Evolutionary conservation across 1,284 basidiomycete genomes (phyloP), one percentile per base, ranked within the genome.

Genomic region (Mycosarcoma mackinlayi): DNA sequence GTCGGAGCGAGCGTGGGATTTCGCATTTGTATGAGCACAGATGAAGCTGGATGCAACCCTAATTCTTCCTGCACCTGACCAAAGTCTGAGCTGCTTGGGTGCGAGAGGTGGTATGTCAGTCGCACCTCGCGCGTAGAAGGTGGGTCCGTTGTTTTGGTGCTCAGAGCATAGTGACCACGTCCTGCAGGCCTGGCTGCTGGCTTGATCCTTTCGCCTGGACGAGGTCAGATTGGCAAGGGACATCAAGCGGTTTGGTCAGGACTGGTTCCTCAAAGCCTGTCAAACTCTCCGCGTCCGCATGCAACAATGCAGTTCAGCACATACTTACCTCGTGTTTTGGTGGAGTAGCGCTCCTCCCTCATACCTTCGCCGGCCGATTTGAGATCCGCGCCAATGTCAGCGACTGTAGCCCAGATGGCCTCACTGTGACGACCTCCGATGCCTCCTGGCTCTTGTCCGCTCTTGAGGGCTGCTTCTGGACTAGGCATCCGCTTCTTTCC

Each of bases 401-500:
- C 71, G n/a, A 76, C 46, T 11, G 54, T 58, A 3, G 71, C 67
- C 75, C 75, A 76, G 51, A 75, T 72, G 16, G 75, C 64, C 40
- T 76, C 75, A 34, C 55, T 63, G 31, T 71, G 52, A 21, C 70
- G 68, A 6, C 75, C 75, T 3, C 72, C 73, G 18, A 76, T 75
- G 4, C 75, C 75, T 2, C 73, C 73, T 3, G 73, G 73, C 30
- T 71, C 57, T 21, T 65, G 46, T 8, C 73, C 75, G 16, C 24
- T 24, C 23, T 57, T 53, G n/a, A 76, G 34, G 9, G 72, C 72
- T 4, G 59, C 70, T 37, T 68, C 64, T 3, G 73, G 68, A 21
- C 69, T 73, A 0, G 74, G 74, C 62, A 76, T 49, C 5, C 75
- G 46, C 59, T 76, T 76, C 51, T 75, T 75, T 0, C 75, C 73